A percentile compares a stretch with the other conserved stretches of the same genome.
Conservation (phyloP, 2,329 filamentous ascomycete species). For the Alternaria triticimaculans region DNA sequence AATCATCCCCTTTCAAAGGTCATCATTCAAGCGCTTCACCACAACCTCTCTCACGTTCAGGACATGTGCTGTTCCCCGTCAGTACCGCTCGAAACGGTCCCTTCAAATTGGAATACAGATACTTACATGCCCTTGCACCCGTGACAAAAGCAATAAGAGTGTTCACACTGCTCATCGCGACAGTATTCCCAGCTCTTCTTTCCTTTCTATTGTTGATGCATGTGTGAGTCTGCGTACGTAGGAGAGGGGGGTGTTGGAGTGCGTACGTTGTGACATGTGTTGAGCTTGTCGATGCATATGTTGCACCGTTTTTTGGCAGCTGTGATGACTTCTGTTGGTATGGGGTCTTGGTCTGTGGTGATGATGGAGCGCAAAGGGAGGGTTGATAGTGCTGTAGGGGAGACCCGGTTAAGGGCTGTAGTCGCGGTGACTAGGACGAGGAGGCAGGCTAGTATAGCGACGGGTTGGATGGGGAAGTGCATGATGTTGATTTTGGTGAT, state of each 20-base stretch:
- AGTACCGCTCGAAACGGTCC: rapidly evolving
- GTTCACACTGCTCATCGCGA: background rate
- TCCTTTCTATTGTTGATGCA: rapidly evolving
- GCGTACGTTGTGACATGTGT: background rate
- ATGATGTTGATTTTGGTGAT: background rate
- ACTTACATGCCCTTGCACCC: background rate
- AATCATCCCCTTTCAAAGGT: background rate
- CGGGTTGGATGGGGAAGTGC: background rate
- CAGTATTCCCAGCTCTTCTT: background rate
- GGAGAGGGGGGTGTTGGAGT: background rate
- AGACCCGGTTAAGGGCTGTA: background rate
- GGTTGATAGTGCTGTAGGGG: background rate
- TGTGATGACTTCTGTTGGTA: background rate
- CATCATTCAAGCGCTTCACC: too few species aligned
- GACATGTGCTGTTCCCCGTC: background rate
- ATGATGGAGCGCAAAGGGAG: background rate
- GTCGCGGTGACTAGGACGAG: background rate
- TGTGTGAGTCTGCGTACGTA: rapidly evolving
- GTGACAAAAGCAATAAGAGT: background rate
- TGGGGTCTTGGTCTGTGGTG: background rate
- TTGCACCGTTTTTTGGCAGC: background rate
- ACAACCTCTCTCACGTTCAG: background rate
- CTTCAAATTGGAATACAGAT: background rate
- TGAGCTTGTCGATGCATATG: background rate
- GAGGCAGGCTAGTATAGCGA: background rate